Evolutionary conservation across 202 grass and related monocot species (phyloP), one percentile per base, ranked within the genome.

Genomic region (Musa balbisiana): DNA sequence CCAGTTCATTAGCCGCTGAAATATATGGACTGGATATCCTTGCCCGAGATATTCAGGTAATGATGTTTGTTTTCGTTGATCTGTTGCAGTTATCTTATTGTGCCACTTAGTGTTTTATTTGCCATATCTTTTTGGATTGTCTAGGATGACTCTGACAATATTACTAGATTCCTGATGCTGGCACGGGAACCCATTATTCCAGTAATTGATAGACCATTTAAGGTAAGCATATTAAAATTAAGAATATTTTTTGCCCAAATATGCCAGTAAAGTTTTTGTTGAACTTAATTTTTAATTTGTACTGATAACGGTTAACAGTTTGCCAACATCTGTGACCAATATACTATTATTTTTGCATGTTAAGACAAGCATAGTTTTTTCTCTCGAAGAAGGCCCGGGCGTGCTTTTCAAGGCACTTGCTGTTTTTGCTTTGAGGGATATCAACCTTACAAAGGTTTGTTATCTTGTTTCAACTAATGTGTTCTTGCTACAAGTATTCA

Each of bases 331-430:
- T 3, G 68, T 22, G 9, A 53, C 1, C 52, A 2, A 22, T 73
- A 21, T 24, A 17, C n/a, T 55, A 27, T 76, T 52, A 58, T 67
- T 73, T 82, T 51, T 77, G 16, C 75, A 68, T 82, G 80, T 73
- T 76, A 4, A 97, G 93, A 93, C 93, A 24, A 99, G 95, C 78
- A 85, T 99, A 87, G 95, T 94, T 53, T 99, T 99, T 80, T 94
- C 91, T 83, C 91, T 99, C 71, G 89, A 99, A 84, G 95, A 99
- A 86, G 91, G 95, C 3, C 85, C 89, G 52, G 89, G 91, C 51
- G 64, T 90, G 73, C 95, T 99, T 83, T 94, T 99, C 67, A 99
- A 90, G 83, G 88, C 95, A 67, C 85, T 99, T 83, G 95, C 85
- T 76, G 89, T 99, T 56, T 99, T 99, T 78, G 95, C 95, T 78